A percentile compares a stretch with the other conserved stretches of the same genome.
These are phyloP conservation scores for Crithidia thermophila DNA, from an alignment of 208 protist species.

Conservation along the genomic window DNA sequence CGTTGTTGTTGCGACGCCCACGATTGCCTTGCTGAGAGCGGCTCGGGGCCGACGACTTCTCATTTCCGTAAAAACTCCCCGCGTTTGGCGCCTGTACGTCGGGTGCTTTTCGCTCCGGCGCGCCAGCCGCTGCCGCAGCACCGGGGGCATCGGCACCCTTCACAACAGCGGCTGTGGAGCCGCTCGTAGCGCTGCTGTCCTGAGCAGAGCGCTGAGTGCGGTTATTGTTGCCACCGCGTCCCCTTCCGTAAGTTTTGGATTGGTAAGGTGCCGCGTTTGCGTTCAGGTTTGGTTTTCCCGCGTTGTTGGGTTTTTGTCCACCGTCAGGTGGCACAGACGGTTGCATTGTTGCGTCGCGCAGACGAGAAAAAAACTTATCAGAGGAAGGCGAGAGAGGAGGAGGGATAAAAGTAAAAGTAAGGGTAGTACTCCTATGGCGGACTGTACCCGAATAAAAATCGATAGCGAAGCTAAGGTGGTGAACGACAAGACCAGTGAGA, in stretches of 20 bases:
- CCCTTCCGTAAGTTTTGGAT: background rate
- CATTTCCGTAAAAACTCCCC: conserved; percentile 30
- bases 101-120: conserved; percentile 12
- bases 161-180: background rate
- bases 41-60: background rate
- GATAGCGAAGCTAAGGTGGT: no score
- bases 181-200: background rate
- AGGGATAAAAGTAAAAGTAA: no score
- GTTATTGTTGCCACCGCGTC: conserved; percentile 15
- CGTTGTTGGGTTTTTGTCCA: background rate
- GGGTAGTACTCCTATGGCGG: no score
- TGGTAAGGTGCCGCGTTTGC: conserved; percentile 9
- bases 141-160: background rate
- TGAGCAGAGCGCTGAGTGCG: background rate
- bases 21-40: conserved; percentile 31
- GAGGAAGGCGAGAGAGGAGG: background rate
- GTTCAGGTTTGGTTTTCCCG: conserved; percentile 3
- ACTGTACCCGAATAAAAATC: no score
- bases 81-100: conserved; percentile 34
- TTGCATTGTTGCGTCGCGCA: no score
- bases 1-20: conserved; percentile 14
- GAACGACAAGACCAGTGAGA: no score
- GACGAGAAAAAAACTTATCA: background rate
- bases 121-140: background rate
- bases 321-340: background rate